Evolutionary conservation across 176 grass and related monocot species (phyloP), one percentile per base, ranked within the genome.

Genomic region (Bolboschoenus planiculmis): DNA sequence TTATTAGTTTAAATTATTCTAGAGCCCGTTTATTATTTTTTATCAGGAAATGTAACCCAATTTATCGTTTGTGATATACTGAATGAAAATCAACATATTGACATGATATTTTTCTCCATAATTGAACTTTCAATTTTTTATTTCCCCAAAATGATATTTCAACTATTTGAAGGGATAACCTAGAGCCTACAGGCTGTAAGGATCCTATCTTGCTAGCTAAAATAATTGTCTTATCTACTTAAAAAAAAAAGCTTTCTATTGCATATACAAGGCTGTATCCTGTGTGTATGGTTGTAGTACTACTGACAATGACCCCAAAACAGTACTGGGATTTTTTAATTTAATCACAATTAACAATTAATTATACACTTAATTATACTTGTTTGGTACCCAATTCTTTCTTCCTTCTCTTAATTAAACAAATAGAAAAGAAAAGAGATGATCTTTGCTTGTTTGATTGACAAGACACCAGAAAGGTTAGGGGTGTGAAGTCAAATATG

Each of bases 401-500:
- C 58, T 62, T 82, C 37, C 50, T 34, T 53, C 10, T n/a, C n/a
- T 30, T 62, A 64, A 46, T 36, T 24, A 14, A 71, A 59, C 2
- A 10, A 18, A 5, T 21, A 48, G 14, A 48, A 48, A 53, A 42
- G 0, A 70, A 70, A 70, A 42, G 0, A 42, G 15, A 27, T 30
- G 15, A 42, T 46, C 26, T 80, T n/a, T 39, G 56, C n/a, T 65
- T 64, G 79, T 64, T 82, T 65, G 79, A 57, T 82, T 79, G 57
- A 82, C 79, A 62, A 65, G 58, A 62, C 10, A 64, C 59, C 33
- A 47, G 37, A 44, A 27, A 62, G 27, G 16, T 81, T 79, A 29
- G 1, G 10, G 14, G 27, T 47, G 35, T 64, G 39, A 82, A 82
- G 79, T 82, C 79, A 82, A 82, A 82, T 63, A 63, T 82, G 79